These are phyloP conservation scores for Desmodesmus armatus DNA, from an alignment of 139 green algal species.

Conservation along the genomic window DNA sequence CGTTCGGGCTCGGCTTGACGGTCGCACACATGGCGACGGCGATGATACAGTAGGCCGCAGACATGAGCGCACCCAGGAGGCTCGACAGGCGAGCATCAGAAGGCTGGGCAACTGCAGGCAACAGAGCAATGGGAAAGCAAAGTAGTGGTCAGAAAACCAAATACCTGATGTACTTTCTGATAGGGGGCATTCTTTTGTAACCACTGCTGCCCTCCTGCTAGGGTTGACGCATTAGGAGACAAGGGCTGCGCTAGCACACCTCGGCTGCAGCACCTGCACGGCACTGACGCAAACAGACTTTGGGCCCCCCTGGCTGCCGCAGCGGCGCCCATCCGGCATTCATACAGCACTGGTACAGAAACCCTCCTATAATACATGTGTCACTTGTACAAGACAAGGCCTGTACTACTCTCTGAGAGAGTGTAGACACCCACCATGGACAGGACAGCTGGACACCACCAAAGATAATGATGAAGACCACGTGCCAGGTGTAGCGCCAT, in stretches of 20 bases:
- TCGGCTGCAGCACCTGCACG: not conserved
- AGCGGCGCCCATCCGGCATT: too few species aligned
- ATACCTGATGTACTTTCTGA: not conserved
- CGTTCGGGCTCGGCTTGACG: not conserved
- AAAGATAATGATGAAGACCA: constrained; percentile 61
- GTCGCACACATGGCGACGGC: constrained; percentile 41
- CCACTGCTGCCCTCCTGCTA: not conserved
- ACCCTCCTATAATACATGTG: not conserved
- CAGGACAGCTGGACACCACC: constrained; percentile 53
- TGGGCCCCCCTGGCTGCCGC: not conserved
- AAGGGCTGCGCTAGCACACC: not conserved
- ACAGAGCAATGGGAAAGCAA: not conserved
- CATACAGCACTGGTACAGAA: not conserved
- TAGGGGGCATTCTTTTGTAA: not conserved
- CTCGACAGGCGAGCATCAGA: constrained; percentile 43
- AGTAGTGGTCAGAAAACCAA: not conserved
- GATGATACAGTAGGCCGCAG: constrained; percentile 58
- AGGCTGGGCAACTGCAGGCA: constrained; percentile 54
- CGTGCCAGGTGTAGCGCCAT: not conserved
- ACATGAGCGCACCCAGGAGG: constrained; percentile 55
- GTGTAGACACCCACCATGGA: constrained; percentile 48
- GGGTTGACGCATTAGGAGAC: too few species aligned
- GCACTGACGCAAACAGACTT: not conserved
- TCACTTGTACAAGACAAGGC: not conserved
- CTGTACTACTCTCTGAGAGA: not conserved